Evolutionary conservation across 2,329 filamentous ascomycete species (phyloP).

Genomic region (Exophiala sideris): DNA sequence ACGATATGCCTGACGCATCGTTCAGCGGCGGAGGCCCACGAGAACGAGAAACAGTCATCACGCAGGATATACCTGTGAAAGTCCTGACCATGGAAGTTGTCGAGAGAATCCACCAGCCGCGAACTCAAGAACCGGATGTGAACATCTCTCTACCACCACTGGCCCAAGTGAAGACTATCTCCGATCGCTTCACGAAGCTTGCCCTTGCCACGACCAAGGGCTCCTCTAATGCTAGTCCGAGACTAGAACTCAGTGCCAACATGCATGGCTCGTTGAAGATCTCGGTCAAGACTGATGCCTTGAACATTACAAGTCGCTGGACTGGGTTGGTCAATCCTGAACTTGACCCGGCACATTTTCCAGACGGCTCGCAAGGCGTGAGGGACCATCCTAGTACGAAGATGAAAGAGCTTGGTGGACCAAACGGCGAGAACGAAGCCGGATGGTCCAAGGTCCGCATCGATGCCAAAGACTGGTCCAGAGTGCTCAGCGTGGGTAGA

Average conservation of each 20-base stretch:
- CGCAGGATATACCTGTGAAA: conserved; percentile 92
- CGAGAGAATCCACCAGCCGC: conserved; percentile 90
- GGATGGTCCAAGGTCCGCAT: conserved; percentile 87
- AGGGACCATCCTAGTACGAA: conserved; percentile 77
- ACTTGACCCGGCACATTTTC: conserved; percentile 72
- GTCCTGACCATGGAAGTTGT: conserved; percentile 80
- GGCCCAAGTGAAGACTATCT: conserved; percentile 86
- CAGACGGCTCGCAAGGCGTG: conserved; percentile 61
- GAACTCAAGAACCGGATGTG: conserved; percentile 85
- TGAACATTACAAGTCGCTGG: conserved; percentile 85
- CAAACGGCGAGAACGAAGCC: conserved; percentile 66
- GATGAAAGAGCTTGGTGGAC: conserved; percentile 60
- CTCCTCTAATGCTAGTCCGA: conserved; percentile 32
- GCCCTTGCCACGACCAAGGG: conserved; percentile 46
- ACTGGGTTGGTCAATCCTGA: conserved; percentile 80
- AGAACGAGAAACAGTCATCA: conserved; percentile 86
- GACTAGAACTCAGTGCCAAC: conserved; percentile 84
- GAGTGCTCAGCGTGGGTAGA: conserved; percentile 86
- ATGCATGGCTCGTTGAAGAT: conserved; percentile 87
- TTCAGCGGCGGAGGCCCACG: conserved; percentile 56
- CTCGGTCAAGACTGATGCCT: conserved; percentile 74
- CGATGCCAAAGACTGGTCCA: conserved; percentile 91
- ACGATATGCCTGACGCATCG: conserved; percentile 44
- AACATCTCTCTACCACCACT: conserved; percentile 87
- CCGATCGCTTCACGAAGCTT: conserved; percentile 89